Evolutionary conservation across 2,329 filamentous ascomycete species (phyloP), one percentile per base, ranked within the genome.

Genomic region (Penicillium italicum): DNA sequence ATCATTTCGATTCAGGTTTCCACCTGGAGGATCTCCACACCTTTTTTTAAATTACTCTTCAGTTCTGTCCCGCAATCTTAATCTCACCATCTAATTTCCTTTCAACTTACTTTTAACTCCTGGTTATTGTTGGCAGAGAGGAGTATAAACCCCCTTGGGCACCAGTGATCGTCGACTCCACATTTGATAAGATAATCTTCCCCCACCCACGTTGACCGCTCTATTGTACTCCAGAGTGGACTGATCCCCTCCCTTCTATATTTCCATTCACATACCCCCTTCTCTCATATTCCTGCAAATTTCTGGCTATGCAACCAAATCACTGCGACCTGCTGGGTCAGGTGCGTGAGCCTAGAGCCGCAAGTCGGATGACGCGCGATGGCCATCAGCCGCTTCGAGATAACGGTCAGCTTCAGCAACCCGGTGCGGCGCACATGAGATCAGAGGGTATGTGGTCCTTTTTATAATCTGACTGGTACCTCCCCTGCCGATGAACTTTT

Each of bases 391-490:
- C 62, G 63, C 59, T 60, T 58, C 68, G 62, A 58, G 71, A 70
- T 61, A 64, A 65, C 56, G 65, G 64, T 59, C 68, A 71, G 68
- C 68, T 72, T 64, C 71, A 67, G 46, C 64, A 65, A 58, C 70
- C 73, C 50, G 69, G 67, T 69, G 69, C 65, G 49, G 62, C 59
- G 20, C 62, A 69, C 64, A 68, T 69, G 65, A 73, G 74, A 68
- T 76, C 75, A 65, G 75, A 77, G 67, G 75, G 75, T 77, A 68
- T 54, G 74, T 43, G 30, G 33, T 55, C 30, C 44, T 44, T 58
- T 58, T 60, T 61, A 63, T 62, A 61, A 47, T 26, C 49, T 7
- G 40, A 30, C 46, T 43, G 41, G 55, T 54, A 50, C 42, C 43
- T 56, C 34, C 52, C 54, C 51, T 63, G 41, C 50, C 43, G 50